Base-by-base conservation (phyloP, 1,284 basidiomycete genomes). In the Leccinum angustisporum region DNA sequence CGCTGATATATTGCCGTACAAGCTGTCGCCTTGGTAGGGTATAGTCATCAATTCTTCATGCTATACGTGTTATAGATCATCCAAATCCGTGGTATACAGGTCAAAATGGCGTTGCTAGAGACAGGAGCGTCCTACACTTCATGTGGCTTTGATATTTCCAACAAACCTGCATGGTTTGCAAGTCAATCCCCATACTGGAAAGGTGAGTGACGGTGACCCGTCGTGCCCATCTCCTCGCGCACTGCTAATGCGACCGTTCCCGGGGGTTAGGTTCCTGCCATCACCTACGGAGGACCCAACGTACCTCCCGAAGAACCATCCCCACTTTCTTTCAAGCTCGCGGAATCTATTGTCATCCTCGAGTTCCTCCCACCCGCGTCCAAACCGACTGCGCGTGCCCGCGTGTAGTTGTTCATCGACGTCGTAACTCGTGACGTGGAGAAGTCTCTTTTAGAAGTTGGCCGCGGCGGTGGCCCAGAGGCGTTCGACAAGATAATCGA, bases 341-440 rank as follows among this genome's bases (percentile, higher is more conserved):
- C 83, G 10, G 87, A 90, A 68, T 87, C 86, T 1, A 77, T 81
- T 25, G 78, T 88, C 46, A 78, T 88, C 58, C 74, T 88, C 61
- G 86, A 88, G 69, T 86, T 89, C 73, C 78, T 87, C 13, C 54
- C 54, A 1, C 54, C 54, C 1, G 38, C 5, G 3, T 72, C 76
- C 9, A 81, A 86, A 68, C 84, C 86, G 0, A 78, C 86, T 30
- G 68, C 72, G 8, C 82, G 84, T 18, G 87, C 87, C 1, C 78
- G 80, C 58, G 82, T 77, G 2, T 83, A 86, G 14, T 82, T 87
- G 74, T 86, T 88, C 75, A 81, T 85, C 63, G 83, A 88, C 58
- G 72, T 74, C 4, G 75, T 83, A 43, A 75, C 77, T 6, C 72
- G 62, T 31, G 72, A 77, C 1, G 7, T 69, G 11, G 54, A 56